Evolutionary conservation across 2,329 filamentous ascomycete genomes (phyloP), one percentile per base, ranked within the genome.

Genomic region (Hirsutella thompsonii): DNA sequence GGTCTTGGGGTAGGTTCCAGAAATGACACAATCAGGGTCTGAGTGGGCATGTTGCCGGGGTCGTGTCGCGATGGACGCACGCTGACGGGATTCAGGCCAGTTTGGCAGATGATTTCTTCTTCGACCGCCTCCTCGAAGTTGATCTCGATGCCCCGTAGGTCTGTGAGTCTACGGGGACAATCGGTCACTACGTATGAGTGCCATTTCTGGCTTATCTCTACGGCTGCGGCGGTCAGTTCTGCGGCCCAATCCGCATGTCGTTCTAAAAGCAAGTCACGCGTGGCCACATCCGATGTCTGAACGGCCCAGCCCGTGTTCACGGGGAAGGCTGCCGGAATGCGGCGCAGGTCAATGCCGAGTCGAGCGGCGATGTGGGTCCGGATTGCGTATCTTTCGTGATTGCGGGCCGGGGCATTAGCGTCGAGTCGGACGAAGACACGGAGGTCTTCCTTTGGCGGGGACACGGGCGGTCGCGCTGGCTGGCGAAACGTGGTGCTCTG

Each of bases 321-420:
- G 29, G 38, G 40, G 36, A 47, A 29, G n/a, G 40, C 42, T 20
- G 41, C 28, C 35, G 40, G 32, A 32, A 47, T 46, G 23, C 40
- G 39, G 23, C 39, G 20, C 8, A 29, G 26, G 8, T 29, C 26
- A 29, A 29, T 8, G 26, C 26, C 26, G 8, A 29, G 8, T 29
- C 26, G 8, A 29, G 26, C 26, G 26, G 26, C 26, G 26, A 29
- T 29, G 26, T 29, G 26, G 26, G 26, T 13, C 26, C 26, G 26
- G 26, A 29, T 29, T 8, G 26, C 26, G 26, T 29, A 29, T 29
- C 26, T 29, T 29, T 29, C 26, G 13, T 29, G 26, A 13, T 29
- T 29, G 8, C 26, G 26, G 26, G 26, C 26, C 26, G 26, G 26
- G 13, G 26, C 26, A 29, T 29, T 13, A 13, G 26, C 26, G n/a